phyloP scores from a whole-genome alignment of 192 early-diverging fungal species.

The Entomortierella parvispora region DNA sequence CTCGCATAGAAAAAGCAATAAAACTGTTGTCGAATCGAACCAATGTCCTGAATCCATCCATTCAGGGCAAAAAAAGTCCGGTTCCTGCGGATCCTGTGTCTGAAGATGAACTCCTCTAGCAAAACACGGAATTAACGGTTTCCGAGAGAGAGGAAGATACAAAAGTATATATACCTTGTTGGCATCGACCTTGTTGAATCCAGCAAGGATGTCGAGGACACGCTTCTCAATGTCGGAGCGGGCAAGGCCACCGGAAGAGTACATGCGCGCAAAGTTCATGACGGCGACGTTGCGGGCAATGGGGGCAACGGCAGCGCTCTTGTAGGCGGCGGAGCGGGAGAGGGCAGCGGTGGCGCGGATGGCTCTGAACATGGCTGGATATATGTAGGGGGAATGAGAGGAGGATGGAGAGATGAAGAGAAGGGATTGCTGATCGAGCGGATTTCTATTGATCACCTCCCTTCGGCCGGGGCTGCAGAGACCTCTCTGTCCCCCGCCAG shows the following conservation, averaged over 20 bases:
- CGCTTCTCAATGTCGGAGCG: conserved; percentile 82
- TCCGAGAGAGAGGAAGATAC: background rate
- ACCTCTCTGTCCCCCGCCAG: too few species aligned
- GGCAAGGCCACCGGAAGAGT: conserved; percentile 77
- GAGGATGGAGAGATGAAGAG: background rate
- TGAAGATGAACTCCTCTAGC: too few species aligned
- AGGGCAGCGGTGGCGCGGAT: conserved; percentile 44
- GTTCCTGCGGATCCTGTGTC: too few species aligned
- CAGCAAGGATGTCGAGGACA: conserved; percentile 88
- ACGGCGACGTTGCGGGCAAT: conserved; percentile 52
- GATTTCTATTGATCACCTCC: too few species aligned
- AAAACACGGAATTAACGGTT: too few species aligned
- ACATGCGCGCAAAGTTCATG: conserved; percentile 70
- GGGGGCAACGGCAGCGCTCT: conserved; percentile 40
- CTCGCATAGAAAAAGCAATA: too few species aligned
- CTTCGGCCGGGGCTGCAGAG: too few species aligned
- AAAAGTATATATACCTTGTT: conserved; percentile 75
- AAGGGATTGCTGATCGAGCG: background rate
- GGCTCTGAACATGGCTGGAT: conserved; percentile 46
- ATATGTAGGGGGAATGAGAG: background rate
- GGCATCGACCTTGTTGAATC: conserved; percentile 96
- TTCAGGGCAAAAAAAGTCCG: too few species aligned
- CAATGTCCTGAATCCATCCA: too few species aligned
- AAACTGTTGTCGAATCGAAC: too few species aligned
- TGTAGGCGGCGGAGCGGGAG: conserved; percentile 46